Percentiles rank a stretch among this genome's conserved stretches.
Conservation (phyloP, 1,284 basidiomycete species). For the Marasmius fiardii region DNA sequence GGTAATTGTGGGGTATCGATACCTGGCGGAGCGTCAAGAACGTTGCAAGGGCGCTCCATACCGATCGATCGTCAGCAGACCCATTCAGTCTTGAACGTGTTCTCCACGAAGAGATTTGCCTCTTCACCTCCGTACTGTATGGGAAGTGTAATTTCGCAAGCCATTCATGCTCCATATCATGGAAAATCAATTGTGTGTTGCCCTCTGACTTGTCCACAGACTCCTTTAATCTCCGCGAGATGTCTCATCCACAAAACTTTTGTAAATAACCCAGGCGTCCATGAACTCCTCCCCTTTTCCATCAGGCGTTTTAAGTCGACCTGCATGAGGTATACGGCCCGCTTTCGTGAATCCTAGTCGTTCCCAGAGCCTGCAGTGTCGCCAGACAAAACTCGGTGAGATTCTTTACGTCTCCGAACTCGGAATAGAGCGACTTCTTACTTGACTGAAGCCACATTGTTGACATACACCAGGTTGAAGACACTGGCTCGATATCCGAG, state of each 20-base stretch:
- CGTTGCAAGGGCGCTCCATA: too few species aligned
- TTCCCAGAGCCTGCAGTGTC: constrained; percentile 74
- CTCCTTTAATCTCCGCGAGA: not conserved
- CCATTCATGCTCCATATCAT: not conserved
- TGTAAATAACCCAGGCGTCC: constrained; percentile 86
- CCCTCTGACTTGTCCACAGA: not conserved
- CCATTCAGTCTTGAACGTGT: too few species aligned
- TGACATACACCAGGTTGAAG: constrained; percentile 92
- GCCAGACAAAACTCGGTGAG: not conserved
- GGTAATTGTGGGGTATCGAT: too few species aligned
- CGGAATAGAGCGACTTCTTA: constrained; percentile 25
- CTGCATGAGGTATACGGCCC: constrained; percentile 84
- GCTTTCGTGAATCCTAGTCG: constrained; percentile 78
- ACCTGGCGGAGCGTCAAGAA: too few species aligned
- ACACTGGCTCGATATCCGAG: constrained; percentile 86
- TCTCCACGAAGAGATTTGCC: too few species aligned
- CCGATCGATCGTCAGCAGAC: too few species aligned
- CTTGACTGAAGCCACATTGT: constrained; percentile 71
- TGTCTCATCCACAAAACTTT: constrained; percentile 52
- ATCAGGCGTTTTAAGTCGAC: constrained; percentile 66
- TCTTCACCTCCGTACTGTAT: too few species aligned
- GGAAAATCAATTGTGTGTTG: not conserved
- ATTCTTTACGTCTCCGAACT: constrained; percentile 2
- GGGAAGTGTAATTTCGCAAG: too few species aligned
- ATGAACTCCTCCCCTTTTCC: constrained; percentile 80